These are phyloP conservation scores for Mycena vitilis DNA, from an alignment of 768 basidiomycete species.

Conservation along the genomic window DNA sequence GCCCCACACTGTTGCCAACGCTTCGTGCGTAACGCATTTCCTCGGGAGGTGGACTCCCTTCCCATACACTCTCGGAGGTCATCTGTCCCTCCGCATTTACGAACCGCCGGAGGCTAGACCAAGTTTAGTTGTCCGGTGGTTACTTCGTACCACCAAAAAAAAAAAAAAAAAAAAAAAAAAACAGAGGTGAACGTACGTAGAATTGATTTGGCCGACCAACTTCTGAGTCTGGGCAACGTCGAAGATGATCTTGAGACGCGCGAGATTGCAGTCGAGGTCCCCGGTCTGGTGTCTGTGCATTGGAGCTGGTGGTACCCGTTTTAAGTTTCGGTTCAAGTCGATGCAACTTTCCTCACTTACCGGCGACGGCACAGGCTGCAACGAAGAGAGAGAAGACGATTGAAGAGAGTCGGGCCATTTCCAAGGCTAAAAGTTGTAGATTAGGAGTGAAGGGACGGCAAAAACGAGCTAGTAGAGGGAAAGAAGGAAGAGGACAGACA, in stretches of 20 bases:
- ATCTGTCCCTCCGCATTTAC: too few relatives aligned
- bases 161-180: too few relatives aligned
- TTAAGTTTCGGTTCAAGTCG: neutral
- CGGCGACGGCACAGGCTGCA: conserved; percentile 14
- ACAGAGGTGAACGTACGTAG: too few relatives aligned
- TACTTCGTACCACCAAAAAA: too few relatives aligned
- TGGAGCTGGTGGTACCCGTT: neutral
- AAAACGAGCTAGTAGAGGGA: neutral
- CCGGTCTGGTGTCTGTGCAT: conserved; percentile 28
- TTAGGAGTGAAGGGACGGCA: neutral
- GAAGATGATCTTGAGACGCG: conserved; percentile 27
- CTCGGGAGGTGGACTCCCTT: too few relatives aligned
- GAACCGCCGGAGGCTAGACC: too few relatives aligned
- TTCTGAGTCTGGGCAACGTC: conserved; percentile 10
- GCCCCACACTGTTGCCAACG: too few relatives aligned
- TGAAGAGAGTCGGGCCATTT: conserved; percentile 26
- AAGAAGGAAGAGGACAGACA: conserved; percentile 14
- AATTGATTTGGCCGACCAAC: conserved; percentile 23
- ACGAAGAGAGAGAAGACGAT: conserved; percentile 3
- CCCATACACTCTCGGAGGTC: too few relatives aligned
- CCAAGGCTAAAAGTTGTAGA: neutral
- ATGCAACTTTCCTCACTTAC: neutral
- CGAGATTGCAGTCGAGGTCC: conserved; percentile 35
- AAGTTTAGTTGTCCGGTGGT: too few relatives aligned
- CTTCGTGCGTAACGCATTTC: too few relatives aligned